Conservation (phyloP, 116 monocot species). For the Phalaenopsis hybrid region DNA sequence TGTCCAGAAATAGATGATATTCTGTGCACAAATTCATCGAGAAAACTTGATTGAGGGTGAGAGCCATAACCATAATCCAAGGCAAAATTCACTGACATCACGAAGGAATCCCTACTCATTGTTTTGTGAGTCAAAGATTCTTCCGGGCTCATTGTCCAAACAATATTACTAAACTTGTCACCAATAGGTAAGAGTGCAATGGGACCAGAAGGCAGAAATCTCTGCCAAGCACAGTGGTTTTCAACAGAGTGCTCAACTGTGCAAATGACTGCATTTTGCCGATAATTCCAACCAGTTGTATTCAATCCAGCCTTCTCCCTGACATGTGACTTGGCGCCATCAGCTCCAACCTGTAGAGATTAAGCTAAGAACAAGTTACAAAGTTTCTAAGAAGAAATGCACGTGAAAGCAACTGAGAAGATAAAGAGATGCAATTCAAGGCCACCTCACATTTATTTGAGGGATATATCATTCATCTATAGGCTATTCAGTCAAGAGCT, state of each 20-base stretch:
- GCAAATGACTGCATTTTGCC: slow-evolving; percentile 88
- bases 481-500: background rate
- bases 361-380: background rate
- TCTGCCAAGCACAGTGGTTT: slow-evolving; percentile 94
- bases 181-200: slow-evolving; percentile 93
- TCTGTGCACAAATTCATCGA: slow-evolving; percentile 38
- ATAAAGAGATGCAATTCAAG: too few relatives aligned
- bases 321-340: slow-evolving; percentile 82
- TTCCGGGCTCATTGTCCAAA: slow-evolving; percentile 89
- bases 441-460: too few relatives aligned
- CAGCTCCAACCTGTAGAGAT: slow-evolving; percentile 88
- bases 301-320: slow-evolving; percentile 71
- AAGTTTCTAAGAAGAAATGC: background rate
- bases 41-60: slow-evolving; percentile 46
- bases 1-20: slow-evolving; percentile 32
- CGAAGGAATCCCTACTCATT: slow-evolving; percentile 62
- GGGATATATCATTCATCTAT: too few relatives aligned
- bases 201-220: slow-evolving; percentile 94
- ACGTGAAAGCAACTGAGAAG: background rate
- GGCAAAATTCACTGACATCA: slow-evolving; percentile 73
- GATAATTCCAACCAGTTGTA: slow-evolving; percentile 79
- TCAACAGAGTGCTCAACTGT: slow-evolving; percentile 74
- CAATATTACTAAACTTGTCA: slow-evolving; percentile 86
- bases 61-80: slow-evolving; percentile 83
- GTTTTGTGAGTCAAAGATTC: slow-evolving; percentile 44